A percentile compares a stretch with the other conserved stretches of the same genome.
These are phyloP conservation scores for Syzygium malaccense DNA, from an alignment of 441 rosid species.

Conservation along the genomic window DNA sequence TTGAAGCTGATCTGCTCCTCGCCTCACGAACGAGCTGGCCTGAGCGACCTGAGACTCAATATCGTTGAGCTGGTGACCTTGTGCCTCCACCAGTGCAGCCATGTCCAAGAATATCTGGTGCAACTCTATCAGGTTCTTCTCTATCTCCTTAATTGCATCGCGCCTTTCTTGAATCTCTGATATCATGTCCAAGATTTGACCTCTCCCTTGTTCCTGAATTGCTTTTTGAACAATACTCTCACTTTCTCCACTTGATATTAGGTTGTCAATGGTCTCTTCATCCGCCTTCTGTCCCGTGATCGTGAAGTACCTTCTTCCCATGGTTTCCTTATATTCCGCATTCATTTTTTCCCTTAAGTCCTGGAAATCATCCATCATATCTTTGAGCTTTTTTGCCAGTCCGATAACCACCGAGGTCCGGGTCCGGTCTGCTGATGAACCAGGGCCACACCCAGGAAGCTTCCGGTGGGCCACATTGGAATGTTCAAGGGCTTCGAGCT, in stretches of 20 bases:
- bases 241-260: slow-evolving; percentile 84
- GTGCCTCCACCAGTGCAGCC: slow-evolving; percentile 89
- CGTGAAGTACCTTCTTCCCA: slow-evolving; percentile 74
- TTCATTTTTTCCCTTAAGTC: slow-evolving; percentile 51
- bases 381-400: slow-evolving; percentile 79
- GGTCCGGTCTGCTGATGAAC: slow-evolving; percentile 78
- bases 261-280: slow-evolving; percentile 62
- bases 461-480: slow-evolving; percentile 66
- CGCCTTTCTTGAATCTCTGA: slow-evolving; percentile 92
- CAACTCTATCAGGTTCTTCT: slow-evolving; percentile 71
- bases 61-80: slow-evolving; percentile 80
- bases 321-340: slow-evolving; percentile 67
- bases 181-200: slow-evolving; percentile 70
- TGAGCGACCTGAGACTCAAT: slow-evolving; percentile 87
- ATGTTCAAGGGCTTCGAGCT: slow-evolving; percentile 70
- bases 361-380: slow-evolving; percentile 75
- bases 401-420: slow-evolving; percentile 77
- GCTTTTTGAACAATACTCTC: slow-evolving; percentile 84
- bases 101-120: slow-evolving; percentile 90
- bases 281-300: slow-evolving; percentile 71
- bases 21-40: slow-evolving; percentile 76
- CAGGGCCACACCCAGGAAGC: slow-evolving; percentile 77
- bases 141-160: slow-evolving; percentile 86
- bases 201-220: slow-evolving; percentile 90
- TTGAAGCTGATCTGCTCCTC: slow-evolving; percentile 73